A percentile compares a stretch with the other conserved stretches of the same genome.
These are phyloP conservation scores for Microsporum ferrugineum DNA, from an alignment of 2,329 filamentous ascomycete genomes.

Conservation along the genomic window DNA sequence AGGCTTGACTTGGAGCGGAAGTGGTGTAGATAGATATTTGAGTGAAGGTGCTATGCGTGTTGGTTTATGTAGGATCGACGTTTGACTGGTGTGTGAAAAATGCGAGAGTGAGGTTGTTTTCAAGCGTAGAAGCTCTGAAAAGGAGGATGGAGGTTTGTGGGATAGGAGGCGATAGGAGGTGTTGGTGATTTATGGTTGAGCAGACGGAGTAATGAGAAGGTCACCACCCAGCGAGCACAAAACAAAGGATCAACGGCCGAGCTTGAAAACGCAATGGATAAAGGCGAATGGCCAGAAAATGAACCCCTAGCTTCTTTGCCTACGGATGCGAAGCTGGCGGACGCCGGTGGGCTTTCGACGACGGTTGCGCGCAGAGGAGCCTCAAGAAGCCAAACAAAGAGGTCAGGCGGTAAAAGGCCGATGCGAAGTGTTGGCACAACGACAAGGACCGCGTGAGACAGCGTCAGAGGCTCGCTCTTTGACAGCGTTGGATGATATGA, in stretches of 20 bases:
- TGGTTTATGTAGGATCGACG: conserved; percentile 7
- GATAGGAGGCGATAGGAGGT: conserved; percentile 5
- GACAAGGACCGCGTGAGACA: conserved; percentile 4
- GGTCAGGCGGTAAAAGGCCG: background rate
- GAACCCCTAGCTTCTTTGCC: background rate
- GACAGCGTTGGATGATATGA: background rate
- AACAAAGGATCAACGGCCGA: background rate
- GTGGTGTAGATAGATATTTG: conserved; percentile 9
- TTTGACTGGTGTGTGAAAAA: background rate
- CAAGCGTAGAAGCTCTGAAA: conserved; percentile 26
- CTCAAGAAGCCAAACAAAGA: conserved; percentile 5
- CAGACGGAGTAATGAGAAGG: conserved; percentile 8
- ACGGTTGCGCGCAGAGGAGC: background rate
- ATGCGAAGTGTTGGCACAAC: background rate
- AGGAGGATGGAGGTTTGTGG: conserved; percentile 18
- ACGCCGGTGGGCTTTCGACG: background rate
- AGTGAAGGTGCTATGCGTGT: conserved; percentile 14
- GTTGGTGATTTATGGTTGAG: conserved; percentile 20
- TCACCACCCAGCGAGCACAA: background rate
- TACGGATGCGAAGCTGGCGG: conserved; percentile 2
- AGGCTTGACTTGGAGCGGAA: conserved; percentile 19
- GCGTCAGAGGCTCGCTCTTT: conserved; percentile 4
- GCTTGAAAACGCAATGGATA: background rate
- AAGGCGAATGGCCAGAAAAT: background rate
- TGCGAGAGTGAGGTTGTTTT: conserved; percentile 8